Percentiles rank a stretch among this genome's conserved stretches.
These are phyloP conservation scores for Ceratocystis harringtonii DNA, from an alignment of 2,329 filamentous ascomycete genomes.

Conservation along the genomic window DNA sequence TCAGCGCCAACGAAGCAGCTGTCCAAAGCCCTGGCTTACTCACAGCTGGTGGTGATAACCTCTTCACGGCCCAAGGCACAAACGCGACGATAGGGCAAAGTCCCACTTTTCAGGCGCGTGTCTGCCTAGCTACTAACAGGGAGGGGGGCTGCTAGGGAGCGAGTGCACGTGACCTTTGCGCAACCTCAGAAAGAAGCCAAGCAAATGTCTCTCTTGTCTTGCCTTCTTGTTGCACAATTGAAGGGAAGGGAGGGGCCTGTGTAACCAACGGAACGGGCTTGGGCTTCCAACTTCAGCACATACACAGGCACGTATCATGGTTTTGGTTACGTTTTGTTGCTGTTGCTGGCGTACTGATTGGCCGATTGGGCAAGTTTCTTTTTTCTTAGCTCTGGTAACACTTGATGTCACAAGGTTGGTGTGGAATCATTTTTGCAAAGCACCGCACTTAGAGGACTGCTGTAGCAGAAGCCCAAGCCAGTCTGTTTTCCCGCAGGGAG, in stretches of 20 bases:
- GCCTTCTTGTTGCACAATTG: background rate
- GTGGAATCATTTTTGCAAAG: background rate
- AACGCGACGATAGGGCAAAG: background rate
- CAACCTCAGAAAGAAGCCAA: background rate
- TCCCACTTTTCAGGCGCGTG: background rate
- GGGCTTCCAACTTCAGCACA: background rate
- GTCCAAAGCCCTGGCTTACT: too few relatives aligned
- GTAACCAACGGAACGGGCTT: background rate
- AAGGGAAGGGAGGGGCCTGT: background rate
- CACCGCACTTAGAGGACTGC: background rate
- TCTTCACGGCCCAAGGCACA: too few relatives aligned
- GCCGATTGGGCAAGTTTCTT: background rate
- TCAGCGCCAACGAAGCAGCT: too few relatives aligned
- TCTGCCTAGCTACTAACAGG: background rate
- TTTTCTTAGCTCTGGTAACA: background rate
- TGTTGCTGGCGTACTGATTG: background rate
- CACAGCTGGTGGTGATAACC: too few relatives aligned
- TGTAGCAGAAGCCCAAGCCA: too few relatives aligned
- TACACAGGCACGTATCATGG: background rate
- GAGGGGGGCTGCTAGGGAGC: background rate
- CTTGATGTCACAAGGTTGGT: background rate
- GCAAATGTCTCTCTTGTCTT: background rate
- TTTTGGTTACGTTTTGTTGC: background rate
- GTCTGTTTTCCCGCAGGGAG: too few relatives aligned
- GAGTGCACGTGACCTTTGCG: background rate